phyloP scores from a whole-genome alignment of 129 eudicot genomes.

The Chrysanthemum seticuspe region DNA sequence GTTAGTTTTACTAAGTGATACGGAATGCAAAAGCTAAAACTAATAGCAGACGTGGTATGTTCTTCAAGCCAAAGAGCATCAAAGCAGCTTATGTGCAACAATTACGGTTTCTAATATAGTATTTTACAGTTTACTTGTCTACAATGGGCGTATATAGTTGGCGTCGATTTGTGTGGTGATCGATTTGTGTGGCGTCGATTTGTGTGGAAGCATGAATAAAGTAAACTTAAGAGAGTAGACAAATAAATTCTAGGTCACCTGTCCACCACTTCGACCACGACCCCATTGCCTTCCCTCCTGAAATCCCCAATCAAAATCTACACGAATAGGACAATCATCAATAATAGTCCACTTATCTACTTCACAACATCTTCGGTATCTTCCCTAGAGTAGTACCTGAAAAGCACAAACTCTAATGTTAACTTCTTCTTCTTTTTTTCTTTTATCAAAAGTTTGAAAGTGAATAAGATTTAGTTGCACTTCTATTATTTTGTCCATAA shows the following conservation, averaged over 20 bases:
- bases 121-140: too few relatives aligned
- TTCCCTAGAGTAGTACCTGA: conserved; percentile 92
- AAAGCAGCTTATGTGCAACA: too few relatives aligned
- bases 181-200: too few relatives aligned
- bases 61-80: too few relatives aligned
- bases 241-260: conserved; percentile 39
- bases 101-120: too few relatives aligned
- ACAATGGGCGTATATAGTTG: too few relatives aligned
- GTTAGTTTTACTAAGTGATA: too few relatives aligned
- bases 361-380: conserved; percentile 95
- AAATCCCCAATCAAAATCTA: conserved; percentile 98
- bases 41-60: too few relatives aligned
- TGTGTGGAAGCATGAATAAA: neutral
- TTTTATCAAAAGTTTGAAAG: neutral
- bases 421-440: neutral
- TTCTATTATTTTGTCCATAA: too few relatives aligned
- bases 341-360: conserved; percentile 92
- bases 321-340: conserved; percentile 98
- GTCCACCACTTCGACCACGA: conserved; percentile 99
- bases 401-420: conserved; percentile 7
- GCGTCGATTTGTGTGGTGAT: too few relatives aligned
- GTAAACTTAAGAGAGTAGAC: conserved; percentile 2
- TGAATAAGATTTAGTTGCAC: too few relatives aligned
- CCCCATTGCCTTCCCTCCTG: conserved; percentile 99
- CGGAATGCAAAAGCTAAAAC: too few relatives aligned